Conservation (phyloP, 805 yeast genomes). For the Brettanomyces custersianus region DNA sequence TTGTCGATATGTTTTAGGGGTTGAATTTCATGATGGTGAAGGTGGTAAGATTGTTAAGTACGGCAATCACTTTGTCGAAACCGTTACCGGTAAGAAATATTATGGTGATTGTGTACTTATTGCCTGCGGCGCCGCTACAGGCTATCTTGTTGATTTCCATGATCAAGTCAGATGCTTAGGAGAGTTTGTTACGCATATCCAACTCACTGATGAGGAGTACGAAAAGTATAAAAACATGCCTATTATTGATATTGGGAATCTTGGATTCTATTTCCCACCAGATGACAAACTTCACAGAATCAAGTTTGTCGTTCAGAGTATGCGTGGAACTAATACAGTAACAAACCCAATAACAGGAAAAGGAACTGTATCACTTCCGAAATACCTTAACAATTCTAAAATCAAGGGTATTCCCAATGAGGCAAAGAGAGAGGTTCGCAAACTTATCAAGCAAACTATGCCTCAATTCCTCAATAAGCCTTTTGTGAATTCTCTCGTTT, state of each 20-base stretch:
- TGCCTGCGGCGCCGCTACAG: not conserved
- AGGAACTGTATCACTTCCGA: conserved; percentile 22
- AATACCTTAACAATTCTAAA: conserved; percentile 23
- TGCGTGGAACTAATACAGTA: conserved; percentile 13
- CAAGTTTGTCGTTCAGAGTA: conserved; percentile 28
- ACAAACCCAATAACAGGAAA: conserved; percentile 21
- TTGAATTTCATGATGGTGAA: conserved; percentile 26
- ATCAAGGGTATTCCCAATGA: conserved; percentile 26
- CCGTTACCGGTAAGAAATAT: not conserved
- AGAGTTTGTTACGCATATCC: conserved; percentile 27
- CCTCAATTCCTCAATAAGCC: too few species aligned
- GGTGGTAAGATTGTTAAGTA: conserved; percentile 13
- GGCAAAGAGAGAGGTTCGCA: too few species aligned
- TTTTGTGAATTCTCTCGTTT: too few species aligned
- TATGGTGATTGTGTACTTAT: not conserved
- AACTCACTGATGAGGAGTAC: conserved; percentile 27
- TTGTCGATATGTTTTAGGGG: conserved; percentile 24
- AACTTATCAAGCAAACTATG: too few species aligned
- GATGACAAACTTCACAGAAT: conserved; percentile 26
- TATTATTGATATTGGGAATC: conserved; percentile 32
- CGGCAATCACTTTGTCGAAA: not conserved
- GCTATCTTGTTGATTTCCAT: not conserved
- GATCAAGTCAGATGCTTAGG: conserved; percentile 16
- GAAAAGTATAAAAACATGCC: conserved; percentile 29
- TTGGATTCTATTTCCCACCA: conserved; percentile 41